Evolutionary conservation across 73 alveolate genomes (phyloP).

Genomic region (Effrenium voratum): DNA sequence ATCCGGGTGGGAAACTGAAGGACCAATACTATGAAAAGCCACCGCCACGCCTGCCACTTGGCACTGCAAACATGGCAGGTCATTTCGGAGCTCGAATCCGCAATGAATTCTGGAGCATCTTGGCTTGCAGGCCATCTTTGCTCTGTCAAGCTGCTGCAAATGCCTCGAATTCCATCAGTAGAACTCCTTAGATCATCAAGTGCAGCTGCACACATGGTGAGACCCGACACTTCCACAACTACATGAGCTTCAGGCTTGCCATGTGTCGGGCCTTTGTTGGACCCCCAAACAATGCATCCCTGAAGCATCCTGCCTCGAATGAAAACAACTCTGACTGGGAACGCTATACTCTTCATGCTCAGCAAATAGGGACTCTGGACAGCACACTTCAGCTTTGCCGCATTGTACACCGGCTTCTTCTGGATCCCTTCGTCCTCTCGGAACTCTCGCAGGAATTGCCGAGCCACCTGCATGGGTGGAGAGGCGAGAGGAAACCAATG

Average conservation of each 20-base stretch:
- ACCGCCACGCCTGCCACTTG: too few relatives aligned
- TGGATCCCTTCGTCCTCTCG: conserved; percentile 85
- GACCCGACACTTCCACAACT: neutral
- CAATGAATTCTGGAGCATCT: too few relatives aligned
- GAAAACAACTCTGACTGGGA: neutral
- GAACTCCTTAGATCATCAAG: too few relatives aligned
- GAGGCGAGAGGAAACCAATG: too few relatives aligned
- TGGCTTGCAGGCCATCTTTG: too few relatives aligned
- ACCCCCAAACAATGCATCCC: neutral
- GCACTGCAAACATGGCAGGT: too few relatives aligned
- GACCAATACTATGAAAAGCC: neutral
- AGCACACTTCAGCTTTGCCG: neutral
- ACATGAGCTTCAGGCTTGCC: neutral
- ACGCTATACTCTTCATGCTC: neutral
- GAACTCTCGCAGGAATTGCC: conserved; percentile 87
- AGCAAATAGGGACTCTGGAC: neutral
- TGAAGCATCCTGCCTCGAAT: neutral
- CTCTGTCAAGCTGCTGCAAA: too few relatives aligned
- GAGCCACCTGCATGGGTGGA: conserved; percentile 93
- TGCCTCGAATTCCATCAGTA: too few relatives aligned
- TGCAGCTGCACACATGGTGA: neutral
- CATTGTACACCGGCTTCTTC: conserved; percentile 63
- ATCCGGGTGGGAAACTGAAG: neutral
- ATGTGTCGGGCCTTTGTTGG: neutral
- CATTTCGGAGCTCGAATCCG: too few relatives aligned